Conservation (phyloP, 192 early-diverging fungal genomes). For the Ambispora gerdemannii region DNA sequence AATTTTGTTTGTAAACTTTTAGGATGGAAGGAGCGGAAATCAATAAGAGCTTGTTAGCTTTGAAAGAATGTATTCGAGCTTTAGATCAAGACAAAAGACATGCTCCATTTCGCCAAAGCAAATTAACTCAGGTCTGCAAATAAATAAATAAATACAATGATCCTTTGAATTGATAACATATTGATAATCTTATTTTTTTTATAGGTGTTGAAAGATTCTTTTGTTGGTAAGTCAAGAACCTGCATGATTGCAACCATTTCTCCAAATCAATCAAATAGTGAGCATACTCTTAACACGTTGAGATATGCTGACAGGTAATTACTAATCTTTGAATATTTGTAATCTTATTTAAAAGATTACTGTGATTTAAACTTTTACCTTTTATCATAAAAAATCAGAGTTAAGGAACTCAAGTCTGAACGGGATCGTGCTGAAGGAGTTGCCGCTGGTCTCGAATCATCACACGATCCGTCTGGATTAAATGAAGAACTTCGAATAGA, state of each 20-base stretch:
- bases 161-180: too few species aligned
- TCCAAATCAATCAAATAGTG: conserved; percentile 90
- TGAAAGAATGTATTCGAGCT: conserved; percentile 98
- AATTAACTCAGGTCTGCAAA: conserved; percentile 90
- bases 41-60: conserved; percentile 95
- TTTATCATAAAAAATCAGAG: conserved; percentile 20
- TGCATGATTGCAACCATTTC: conserved; percentile 99
- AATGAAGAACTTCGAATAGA: conserved; percentile 18
- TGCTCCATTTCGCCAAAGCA: conserved; percentile 96
- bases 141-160: too few species aligned
- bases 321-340: too few species aligned
- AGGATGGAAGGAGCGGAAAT: conserved; percentile 99
- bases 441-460: conserved; percentile 22
- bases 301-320: conserved; percentile 88
- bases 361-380: not conserved
- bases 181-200: not conserved
- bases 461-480: not conserved
- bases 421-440: conserved; percentile 32
- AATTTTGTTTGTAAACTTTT: not conserved
- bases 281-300: conserved; percentile 95
- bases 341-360: not conserved
- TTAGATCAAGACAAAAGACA: conserved; percentile 93
- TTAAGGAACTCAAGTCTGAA: conserved; percentile 48
- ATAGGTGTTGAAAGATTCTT: conserved; percentile 92
- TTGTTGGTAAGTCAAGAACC: conserved; percentile 94